Conservation (phyloP, 2,329 filamentous ascomycete species). For the Ophiostoma quercus region DNA sequence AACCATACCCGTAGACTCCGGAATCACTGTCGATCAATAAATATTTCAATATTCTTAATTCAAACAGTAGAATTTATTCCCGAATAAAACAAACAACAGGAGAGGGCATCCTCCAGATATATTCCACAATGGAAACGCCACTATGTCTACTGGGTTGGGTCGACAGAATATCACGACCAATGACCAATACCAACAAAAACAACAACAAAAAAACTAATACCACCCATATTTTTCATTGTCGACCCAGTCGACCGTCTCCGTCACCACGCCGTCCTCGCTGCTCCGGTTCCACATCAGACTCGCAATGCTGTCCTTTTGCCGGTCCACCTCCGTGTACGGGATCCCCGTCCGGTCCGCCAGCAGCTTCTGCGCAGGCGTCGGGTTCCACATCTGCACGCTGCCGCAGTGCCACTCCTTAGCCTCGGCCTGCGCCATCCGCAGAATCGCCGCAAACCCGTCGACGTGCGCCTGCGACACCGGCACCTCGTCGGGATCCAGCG, state of each 20-base stretch:
- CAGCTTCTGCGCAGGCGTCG: conserved; percentile 48
- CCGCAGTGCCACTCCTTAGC: conserved; percentile 66
- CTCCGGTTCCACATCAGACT: conserved; percentile 62
- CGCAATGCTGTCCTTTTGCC: conserved; percentile 63
- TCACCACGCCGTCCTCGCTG: conserved; percentile 42
- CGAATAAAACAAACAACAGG: background rate
- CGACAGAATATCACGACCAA: background rate
- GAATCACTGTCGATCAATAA: too few species aligned
- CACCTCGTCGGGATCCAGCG: conserved; percentile 27
- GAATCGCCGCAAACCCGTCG: conserved; percentile 55
- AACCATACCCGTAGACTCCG: conserved; percentile 1
- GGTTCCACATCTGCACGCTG: conserved; percentile 79
- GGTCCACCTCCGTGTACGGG: conserved; percentile 45
- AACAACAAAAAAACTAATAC: conserved; percentile 32
- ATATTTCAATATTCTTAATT: too few species aligned
- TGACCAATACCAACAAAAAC: background rate
- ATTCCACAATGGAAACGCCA: conserved; percentile 9
- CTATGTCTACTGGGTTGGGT: background rate
- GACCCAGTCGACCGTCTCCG: conserved; percentile 61
- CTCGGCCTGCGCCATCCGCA: conserved; percentile 63
- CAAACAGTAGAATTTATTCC: background rate
- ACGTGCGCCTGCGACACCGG: conserved; percentile 37
- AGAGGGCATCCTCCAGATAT: conserved; percentile 10
- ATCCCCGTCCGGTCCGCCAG: conserved; percentile 48
- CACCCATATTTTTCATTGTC: conserved; percentile 73